A percentile compares a stretch with the other conserved stretches of the same genome.
phyloP scores from a whole-genome alignment of 169 alveolate species.

The Perkinsus olseni region DNA sequence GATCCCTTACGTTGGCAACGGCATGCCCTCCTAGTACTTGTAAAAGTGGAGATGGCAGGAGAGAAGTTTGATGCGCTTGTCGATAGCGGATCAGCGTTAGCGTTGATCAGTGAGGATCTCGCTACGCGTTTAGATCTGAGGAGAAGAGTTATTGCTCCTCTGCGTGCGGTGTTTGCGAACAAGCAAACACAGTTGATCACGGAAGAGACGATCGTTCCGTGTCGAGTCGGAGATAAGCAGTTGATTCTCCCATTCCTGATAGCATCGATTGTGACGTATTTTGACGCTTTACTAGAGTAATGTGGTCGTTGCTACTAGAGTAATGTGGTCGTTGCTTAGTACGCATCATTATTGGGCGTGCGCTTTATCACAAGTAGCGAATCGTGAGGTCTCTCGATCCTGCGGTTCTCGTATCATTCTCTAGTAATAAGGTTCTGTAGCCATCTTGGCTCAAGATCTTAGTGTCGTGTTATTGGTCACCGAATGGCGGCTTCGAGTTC shows the following conservation, averaged over 20 bases:
- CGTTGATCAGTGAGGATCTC: not conserved
- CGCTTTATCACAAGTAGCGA: not conserved
- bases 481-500: not conserved
- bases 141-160: not conserved
- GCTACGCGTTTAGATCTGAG: not conserved
- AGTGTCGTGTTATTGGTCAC: not conserved
- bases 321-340: not conserved
- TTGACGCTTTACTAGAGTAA: not conserved
- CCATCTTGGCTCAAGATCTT: conserved; percentile 1
- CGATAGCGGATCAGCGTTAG: not conserved
- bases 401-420: not conserved
- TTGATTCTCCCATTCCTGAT: not conserved
- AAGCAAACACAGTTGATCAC: not conserved
- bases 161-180: not conserved
- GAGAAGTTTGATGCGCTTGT: not conserved
- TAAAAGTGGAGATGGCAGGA: not conserved
- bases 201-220: not conserved
- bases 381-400: not conserved
- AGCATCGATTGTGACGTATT: not conserved
- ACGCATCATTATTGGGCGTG: not conserved
- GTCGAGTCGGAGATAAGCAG: not conserved
- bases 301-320: too few relatives aligned
- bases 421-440: not conserved
- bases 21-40: not conserved
- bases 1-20: not conserved